phyloP scores from a whole-genome alignment of 176 grass and related monocot species.

The Carex scoparia region DNA sequence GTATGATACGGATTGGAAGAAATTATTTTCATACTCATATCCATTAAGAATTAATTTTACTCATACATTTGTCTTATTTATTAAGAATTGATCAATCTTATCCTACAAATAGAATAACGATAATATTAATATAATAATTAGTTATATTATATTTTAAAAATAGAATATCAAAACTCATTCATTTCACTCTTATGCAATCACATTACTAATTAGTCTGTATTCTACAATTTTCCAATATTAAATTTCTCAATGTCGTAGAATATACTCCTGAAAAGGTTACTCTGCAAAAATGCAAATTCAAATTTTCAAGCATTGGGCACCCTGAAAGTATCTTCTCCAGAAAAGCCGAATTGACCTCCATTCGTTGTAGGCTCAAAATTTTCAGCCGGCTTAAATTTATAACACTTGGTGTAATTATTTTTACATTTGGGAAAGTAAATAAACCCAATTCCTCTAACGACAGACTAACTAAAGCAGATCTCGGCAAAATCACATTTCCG shows the following conservation, averaged over 20 bases:
- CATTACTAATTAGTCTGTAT: too few relatives aligned
- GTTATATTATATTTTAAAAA: too few relatives aligned
- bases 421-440: conserved; percentile 15
- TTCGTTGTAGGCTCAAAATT: conserved; percentile 19
- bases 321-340: conserved; percentile 15
- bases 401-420: conserved; percentile 18
- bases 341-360: background rate
- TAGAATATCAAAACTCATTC: too few relatives aligned
- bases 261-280: conserved; percentile 3
- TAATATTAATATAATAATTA: too few relatives aligned
- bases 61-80: too few relatives aligned
- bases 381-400: conserved; percentile 3
- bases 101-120: too few relatives aligned
- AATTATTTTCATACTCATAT: too few relatives aligned
- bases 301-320: conserved; percentile 3
- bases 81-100: too few relatives aligned
- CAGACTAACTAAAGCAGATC: background rate
- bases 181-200: too few relatives aligned
- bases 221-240: conserved; percentile 19
- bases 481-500: conserved; percentile 22
- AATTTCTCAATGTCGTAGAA: conserved; percentile 11
- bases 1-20: too few relatives aligned
- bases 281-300: conserved; percentile 17
- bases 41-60: too few relatives aligned
- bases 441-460: conserved; percentile 6